phyloP scores from a whole-genome alignment of 805 yeast genomes.

The Alloascoidea hylecoeti region DNA sequence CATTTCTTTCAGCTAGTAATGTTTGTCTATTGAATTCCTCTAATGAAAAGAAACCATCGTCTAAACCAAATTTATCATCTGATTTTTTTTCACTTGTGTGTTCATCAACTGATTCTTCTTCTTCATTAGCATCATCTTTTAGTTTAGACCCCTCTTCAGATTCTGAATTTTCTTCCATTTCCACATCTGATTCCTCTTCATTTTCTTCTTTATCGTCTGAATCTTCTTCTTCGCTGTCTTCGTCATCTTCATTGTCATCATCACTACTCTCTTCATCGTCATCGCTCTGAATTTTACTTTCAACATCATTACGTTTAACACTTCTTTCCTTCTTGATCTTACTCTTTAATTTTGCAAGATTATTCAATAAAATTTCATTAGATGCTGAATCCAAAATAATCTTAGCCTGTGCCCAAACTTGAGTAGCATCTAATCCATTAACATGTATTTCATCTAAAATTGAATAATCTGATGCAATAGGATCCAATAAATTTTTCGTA shows the following conservation, averaged over 20 bases:
- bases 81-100: conserved; percentile 9
- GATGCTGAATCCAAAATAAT: conserved; percentile 70
- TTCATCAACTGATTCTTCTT: conserved; percentile 16
- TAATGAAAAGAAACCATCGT: conserved; percentile 74
- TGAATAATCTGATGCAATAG: conserved; percentile 35
- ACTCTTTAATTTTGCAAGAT: conserved; percentile 36
- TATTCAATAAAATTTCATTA: conserved; percentile 41
- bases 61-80: conserved; percentile 42
- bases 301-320: conserved; percentile 7
- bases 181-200: conserved; percentile 14
- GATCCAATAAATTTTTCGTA: conserved; percentile 42
- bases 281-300: conserved; percentile 5
- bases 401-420: conserved; percentile 88
- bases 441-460: conserved; percentile 70
- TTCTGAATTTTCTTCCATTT: conserved; percentile 14
- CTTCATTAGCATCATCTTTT: conserved; percentile 12
- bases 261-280: conserved; percentile 9
- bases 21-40: conserved; percentile 73
- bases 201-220: conserved; percentile 16
- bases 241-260: conserved; percentile 9
- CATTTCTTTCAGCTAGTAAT: conserved; percentile 41
- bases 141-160: conserved; percentile 12
- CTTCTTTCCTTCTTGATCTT: conserved; percentile 13
- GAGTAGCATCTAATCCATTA: conserved; percentile 81
- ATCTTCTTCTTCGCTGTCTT: conserved; percentile 9